Percentiles rank a stretch among this genome's conserved stretches.
Conservation (phyloP, 805 yeast species). For the Starmerella asiatica region DNA sequence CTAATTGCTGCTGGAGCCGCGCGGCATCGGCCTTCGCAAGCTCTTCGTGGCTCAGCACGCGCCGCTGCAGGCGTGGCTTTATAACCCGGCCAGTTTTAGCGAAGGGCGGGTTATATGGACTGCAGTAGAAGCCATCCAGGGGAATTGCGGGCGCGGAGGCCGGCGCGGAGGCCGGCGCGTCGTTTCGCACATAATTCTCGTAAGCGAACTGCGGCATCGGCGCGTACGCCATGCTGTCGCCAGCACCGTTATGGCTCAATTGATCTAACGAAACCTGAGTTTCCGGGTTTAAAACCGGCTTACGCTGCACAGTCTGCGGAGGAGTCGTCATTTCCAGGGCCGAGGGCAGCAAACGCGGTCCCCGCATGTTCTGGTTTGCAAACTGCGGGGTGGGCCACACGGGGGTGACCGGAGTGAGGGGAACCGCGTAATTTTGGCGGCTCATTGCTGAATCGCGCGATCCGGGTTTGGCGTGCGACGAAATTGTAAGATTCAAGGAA, state of each 20-base stretch:
- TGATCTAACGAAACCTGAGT: background rate
- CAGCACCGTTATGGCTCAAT: background rate
- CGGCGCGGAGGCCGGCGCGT: background rate
- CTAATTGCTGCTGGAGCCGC: background rate
- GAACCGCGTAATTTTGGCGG: constrained; percentile 10
- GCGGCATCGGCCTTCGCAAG: background rate
- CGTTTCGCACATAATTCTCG: background rate
- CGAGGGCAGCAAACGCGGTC: constrained; percentile 24
- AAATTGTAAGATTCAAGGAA: too few species aligned
- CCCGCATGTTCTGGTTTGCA: background rate
- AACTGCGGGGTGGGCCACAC: constrained; percentile 9
- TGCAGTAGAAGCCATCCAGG: too few species aligned
- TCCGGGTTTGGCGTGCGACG: too few species aligned
- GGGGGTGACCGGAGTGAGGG: constrained; percentile 17
- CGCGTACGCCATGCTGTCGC: background rate
- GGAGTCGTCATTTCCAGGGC: constrained; percentile 29
- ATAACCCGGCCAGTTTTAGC: background rate
- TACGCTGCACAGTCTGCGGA: constrained; percentile 16
- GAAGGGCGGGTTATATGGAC: too few species aligned
- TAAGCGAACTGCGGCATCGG: background rate
- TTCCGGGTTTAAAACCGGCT: background rate
- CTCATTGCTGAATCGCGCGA: too few species aligned
- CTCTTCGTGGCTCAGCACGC: constrained; percentile 1
- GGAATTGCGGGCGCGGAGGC: background rate
- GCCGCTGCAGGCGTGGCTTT: background rate